Percentiles rank a stretch among this genome's conserved stretches.
phyloP scores from a whole-genome alignment of 192 early-diverging fungal species.

The Podochytrium sp. region DNA sequence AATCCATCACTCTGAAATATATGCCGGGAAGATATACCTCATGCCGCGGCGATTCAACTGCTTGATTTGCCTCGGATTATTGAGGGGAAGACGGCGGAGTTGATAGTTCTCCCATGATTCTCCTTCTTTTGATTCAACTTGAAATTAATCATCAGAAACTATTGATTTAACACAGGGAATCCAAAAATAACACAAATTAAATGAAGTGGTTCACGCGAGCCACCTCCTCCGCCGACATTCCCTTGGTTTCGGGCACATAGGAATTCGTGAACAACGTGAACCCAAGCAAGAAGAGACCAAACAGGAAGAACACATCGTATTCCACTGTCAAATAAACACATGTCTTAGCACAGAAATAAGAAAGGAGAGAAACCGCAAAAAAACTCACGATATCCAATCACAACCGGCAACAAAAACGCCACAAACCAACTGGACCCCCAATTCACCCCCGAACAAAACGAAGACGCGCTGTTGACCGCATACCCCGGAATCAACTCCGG shows the following conservation, averaged over 20 bases:
- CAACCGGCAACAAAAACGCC: slow-evolving; percentile 66
- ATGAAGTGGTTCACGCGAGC: slow-evolving; percentile 36
- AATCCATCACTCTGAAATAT: slow-evolving; percentile 33
- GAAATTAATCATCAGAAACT: no score
- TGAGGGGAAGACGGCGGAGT: slow-evolving; percentile 94
- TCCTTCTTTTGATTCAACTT: no score
- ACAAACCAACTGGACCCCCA: slow-evolving; percentile 70
- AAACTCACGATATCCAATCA: slow-evolving; percentile 44
- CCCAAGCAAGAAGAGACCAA: slow-evolving; percentile 66
- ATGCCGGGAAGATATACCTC: slow-evolving; percentile 90
- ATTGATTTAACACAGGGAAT: no score
- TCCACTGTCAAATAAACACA: slow-evolving; percentile 40
- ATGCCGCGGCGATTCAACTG: slow-evolving; percentile 95
- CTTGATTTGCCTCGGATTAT: slow-evolving; percentile 99
- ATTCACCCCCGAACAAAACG: slow-evolving; percentile 74
- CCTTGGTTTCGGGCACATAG: slow-evolving; percentile 82
- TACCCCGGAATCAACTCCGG: slow-evolving; percentile 79
- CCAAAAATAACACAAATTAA: background rate
- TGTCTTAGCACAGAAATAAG: background rate
- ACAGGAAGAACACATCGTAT: slow-evolving; percentile 66
- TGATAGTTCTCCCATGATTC: slow-evolving; percentile 98
- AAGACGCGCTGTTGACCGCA: slow-evolving; percentile 71
- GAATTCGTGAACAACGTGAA: slow-evolving; percentile 69
- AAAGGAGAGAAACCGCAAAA: background rate
- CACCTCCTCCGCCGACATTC: slow-evolving; percentile 73